Evolutionary conservation across 345 rosid genomes (phyloP).

Genomic region (Syzygium oleosum): DNA sequence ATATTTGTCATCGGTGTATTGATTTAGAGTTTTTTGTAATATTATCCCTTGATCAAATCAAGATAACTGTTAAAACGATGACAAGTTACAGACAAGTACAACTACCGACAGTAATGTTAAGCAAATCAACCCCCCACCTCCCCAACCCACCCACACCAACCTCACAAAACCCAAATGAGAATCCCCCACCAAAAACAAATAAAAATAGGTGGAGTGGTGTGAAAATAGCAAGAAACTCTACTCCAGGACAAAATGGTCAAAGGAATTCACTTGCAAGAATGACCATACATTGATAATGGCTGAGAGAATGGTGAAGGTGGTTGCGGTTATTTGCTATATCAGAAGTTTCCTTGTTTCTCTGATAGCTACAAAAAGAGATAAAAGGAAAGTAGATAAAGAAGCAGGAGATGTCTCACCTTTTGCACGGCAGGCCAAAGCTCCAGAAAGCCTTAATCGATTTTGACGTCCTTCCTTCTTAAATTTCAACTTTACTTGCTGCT

Average conservation of each 20-base stretch:
- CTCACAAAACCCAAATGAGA: neutral
- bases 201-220: neutral
- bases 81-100: neutral
- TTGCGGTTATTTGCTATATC: neutral
- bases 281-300: neutral
- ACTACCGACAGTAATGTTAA: neutral
- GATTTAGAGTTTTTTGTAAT: too few relatives aligned
- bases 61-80: too few relatives aligned
- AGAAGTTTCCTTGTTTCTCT: neutral
- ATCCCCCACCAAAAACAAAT: neutral
- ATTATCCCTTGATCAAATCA: too few relatives aligned
- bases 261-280: neutral
- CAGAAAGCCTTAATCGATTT: conserved; percentile 42
- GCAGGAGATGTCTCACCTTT: conserved; percentile 27
- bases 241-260: neutral
- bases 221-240: neutral
- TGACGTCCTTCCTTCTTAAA: conserved; percentile 69
- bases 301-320: neutral
- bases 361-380: neutral
- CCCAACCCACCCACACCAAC: neutral
- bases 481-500: conserved; percentile 58
- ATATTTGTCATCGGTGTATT: too few relatives aligned
- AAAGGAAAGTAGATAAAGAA: neutral
- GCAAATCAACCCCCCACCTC: neutral
- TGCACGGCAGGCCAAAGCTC: conserved; percentile 42